Percentiles rank a stretch among this genome's conserved stretches.
Evolutionary conservation across 352 stramenopile genomes (phyloP).

Genomic region (Phytophthora litchii): DNA sequence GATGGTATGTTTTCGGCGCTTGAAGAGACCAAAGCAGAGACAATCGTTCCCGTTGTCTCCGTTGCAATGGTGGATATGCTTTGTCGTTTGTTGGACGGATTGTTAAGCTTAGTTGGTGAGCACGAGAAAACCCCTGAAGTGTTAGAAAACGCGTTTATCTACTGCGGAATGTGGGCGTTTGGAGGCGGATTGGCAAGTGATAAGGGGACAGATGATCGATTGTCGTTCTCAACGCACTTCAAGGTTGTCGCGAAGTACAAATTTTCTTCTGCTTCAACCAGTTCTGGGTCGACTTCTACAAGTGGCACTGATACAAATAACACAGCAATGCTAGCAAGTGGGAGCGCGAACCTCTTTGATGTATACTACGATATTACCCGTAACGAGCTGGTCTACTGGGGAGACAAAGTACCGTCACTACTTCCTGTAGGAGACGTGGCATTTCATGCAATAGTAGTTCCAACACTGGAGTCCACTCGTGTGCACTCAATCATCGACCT

Average conservation of each 20-base stretch:
- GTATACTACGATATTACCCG: conserved; percentile 70
- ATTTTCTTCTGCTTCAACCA: conserved; percentile 27
- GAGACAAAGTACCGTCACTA: conserved; percentile 58
- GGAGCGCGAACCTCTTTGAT: conserved; percentile 71
- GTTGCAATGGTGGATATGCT: conserved; percentile 90
- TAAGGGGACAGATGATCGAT: conserved; percentile 60
- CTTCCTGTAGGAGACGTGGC: conserved; percentile 43
- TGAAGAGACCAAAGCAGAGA: conserved; percentile 62
- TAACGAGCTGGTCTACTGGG: conserved; percentile 85
- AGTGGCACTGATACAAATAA: conserved; percentile 18
- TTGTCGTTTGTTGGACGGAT: conserved; percentile 94
- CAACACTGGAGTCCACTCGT: conserved; percentile 78
- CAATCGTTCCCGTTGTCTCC: conserved; percentile 56
- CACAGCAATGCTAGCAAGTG: conserved; percentile 15
- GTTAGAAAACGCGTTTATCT: conserved; percentile 96
- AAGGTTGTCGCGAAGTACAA: conserved; percentile 83
- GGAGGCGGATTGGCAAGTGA: conserved; percentile 93
- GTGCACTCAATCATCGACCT: conserved; percentile 70
- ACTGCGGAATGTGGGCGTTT: conserved; percentile 96
- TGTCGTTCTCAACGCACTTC: conserved; percentile 61
- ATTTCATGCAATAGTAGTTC: conserved; percentile 74
- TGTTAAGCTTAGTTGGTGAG: conserved; percentile 79
- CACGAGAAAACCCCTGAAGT: conserved; percentile 86
- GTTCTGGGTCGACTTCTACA: conserved; percentile 3
- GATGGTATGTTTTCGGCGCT: conserved; percentile 83